Evolutionary conservation across 805 yeast species (phyloP).

Genomic region (Spencermartinsiella europaea): DNA sequence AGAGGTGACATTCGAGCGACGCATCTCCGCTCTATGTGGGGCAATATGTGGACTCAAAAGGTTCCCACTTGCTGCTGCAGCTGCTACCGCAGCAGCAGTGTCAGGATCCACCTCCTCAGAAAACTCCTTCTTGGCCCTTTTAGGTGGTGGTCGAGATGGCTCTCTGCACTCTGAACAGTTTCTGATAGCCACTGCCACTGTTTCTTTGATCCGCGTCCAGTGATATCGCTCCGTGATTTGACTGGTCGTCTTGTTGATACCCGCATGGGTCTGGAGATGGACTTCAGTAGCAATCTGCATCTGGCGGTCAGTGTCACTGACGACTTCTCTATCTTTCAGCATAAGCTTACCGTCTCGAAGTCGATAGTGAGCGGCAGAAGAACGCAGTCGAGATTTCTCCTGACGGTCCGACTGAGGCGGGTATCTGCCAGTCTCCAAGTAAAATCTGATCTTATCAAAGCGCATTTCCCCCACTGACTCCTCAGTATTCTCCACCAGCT

Average conservation of each 20-base stretch:
- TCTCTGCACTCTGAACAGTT: constrained; percentile 73
- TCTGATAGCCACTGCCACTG: constrained; percentile 73
- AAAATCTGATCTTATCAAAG: constrained; percentile 72
- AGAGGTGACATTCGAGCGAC: neutral
- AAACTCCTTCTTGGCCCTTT: constrained; percentile 22
- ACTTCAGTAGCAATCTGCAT: constrained; percentile 64
- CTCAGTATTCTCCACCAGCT: constrained; percentile 53
- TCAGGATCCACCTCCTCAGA: constrained; percentile 23
- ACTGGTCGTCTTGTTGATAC: constrained; percentile 83
- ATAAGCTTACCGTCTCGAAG: constrained; percentile 65
- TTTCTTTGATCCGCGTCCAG: constrained; percentile 87
- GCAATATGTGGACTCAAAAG: neutral
- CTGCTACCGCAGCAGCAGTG: constrained; percentile 22
- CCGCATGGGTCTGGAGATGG: constrained; percentile 71
- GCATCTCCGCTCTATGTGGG: constrained; percentile 3
- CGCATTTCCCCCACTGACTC: constrained; percentile 40
- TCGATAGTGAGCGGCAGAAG: constrained; percentile 70
- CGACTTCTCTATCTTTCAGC: constrained; percentile 78
- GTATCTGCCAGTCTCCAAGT: constrained; percentile 77
- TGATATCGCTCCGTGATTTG: constrained; percentile 73
- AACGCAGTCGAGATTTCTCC: constrained; percentile 82
- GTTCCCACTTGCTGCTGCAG: constrained; percentile 5
- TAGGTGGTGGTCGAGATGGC: constrained; percentile 28
- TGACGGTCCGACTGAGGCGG: constrained; percentile 78
- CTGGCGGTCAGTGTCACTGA: constrained; percentile 70